Conservation (phyloP, 345 rosid genomes). For the Viola odorata region DNA sequence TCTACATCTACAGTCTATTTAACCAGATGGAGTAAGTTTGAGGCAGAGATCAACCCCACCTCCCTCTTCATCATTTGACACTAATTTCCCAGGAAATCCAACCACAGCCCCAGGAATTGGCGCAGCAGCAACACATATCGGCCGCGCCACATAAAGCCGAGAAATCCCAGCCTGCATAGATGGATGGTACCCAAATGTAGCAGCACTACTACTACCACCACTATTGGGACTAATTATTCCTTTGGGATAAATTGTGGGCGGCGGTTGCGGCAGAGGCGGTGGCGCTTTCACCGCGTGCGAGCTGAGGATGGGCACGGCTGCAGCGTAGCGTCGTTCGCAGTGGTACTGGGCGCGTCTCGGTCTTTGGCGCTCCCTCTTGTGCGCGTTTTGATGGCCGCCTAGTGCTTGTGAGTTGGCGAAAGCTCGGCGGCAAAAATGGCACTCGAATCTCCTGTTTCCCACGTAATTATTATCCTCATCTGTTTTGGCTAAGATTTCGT, state of each 20-base stretch:
- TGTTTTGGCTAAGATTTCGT: slow-evolving; percentile 11
- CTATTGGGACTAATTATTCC: slow-evolving; percentile 3
- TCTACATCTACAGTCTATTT: background rate
- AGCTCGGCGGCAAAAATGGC: slow-evolving; percentile 47
- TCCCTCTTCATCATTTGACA: slow-evolving; percentile 19
- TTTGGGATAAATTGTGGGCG: slow-evolving; percentile 5
- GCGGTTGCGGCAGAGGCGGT: slow-evolving; percentile 6
- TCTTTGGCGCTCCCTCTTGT: slow-evolving; percentile 55
- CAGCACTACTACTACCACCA: background rate
- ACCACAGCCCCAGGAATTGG: background rate
- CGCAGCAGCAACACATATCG: slow-evolving; percentile 19
- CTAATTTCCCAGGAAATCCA: slow-evolving; percentile 19
- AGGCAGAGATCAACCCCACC: slow-evolving; percentile 43
- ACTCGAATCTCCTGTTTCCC: slow-evolving; percentile 42
- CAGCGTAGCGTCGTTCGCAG: slow-evolving; percentile 17
- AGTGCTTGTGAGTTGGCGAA: slow-evolving; percentile 57
- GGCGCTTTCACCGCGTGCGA: slow-evolving; percentile 28
- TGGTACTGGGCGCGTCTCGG: slow-evolving; percentile 36
- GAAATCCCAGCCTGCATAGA: slow-evolving; percentile 18
- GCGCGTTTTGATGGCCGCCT: slow-evolving; percentile 65
- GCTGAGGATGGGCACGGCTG: slow-evolving; percentile 26
- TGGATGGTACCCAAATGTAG: slow-evolving; percentile 16
- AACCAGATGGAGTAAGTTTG: slow-evolving; percentile 39
- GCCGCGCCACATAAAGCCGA: slow-evolving; percentile 20
- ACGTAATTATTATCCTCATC: background rate